A percentile compares a stretch with the other conserved stretches of the same genome.
phyloP scores from a whole-genome alignment of 1,139 yeast genomes.

The Protomyces pachydermus region DNA sequence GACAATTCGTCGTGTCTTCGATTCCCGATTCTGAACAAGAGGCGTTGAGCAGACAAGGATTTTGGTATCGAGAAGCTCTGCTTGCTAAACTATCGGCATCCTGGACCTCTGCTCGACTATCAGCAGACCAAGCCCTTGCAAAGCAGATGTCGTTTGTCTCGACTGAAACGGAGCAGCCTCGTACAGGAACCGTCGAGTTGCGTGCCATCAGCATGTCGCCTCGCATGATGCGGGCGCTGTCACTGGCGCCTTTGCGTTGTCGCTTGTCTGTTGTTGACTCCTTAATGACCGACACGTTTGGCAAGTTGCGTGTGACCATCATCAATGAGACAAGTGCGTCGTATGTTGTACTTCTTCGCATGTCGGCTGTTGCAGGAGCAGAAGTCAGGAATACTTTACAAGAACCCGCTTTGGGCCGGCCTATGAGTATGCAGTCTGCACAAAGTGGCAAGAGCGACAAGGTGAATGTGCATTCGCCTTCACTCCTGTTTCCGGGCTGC shows the following conservation, averaged over 20 bases:
- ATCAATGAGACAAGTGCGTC: neutral
- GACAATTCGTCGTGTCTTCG: constrained; percentile 65
- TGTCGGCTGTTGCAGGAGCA: neutral
- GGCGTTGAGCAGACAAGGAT: constrained; percentile 52
- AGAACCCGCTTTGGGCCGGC: neutral
- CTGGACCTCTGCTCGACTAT: constrained; percentile 47
- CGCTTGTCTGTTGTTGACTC: neutral
- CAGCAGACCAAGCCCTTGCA: neutral
- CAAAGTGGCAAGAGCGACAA: neutral
- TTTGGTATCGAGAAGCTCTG: constrained; percentile 74
- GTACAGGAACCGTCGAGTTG: constrained; percentile 59
- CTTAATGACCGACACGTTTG: neutral
- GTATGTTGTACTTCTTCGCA: neutral
- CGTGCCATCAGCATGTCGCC: constrained; percentile 59
- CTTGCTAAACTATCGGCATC: constrained; percentile 55
- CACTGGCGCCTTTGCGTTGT: constrained; percentile 4
- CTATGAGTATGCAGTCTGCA: neutral
- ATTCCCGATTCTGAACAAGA: constrained; percentile 6
- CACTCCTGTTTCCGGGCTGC: neutral
- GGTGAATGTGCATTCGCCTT: neutral
- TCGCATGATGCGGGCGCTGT: constrained; percentile 37
- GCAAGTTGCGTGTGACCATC: neutral
- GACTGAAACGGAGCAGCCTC: constrained; percentile 1
- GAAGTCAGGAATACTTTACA: neutral
- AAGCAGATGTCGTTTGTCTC: neutral